Evolutionary conservation across 225 moss, liverwort and hornwort species (phyloP), one percentile per base, ranked within the genome.

Genomic region (Ulota crispa): DNA sequence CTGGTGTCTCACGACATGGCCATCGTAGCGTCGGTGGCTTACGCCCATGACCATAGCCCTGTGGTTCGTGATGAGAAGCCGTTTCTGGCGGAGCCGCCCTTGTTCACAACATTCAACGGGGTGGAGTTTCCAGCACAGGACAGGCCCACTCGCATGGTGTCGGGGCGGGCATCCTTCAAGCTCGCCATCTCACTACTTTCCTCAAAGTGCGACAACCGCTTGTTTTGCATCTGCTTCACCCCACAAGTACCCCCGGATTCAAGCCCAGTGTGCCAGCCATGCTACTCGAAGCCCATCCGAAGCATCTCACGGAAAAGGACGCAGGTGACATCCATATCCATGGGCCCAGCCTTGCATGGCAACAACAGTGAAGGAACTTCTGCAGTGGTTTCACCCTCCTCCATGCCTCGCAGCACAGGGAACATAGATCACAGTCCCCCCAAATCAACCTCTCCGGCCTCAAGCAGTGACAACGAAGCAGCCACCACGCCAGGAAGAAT

Each of bases 121-220:
- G 98, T 99, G 24, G 98, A 99, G 81, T 99, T 95, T 84, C 94
- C 98, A 36, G 98, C 98, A 20, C 98, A 98, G 69, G 95, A 98
- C 87, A 92, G 98, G 64, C 98, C 98, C 52, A 98, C 98, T 68
- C 90, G 98, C 55, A 94, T 98, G 98, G 93, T 98, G 39, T 93
- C 98, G 13, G 98, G 98, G 30, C 79, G 98, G 73, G 98, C 98
- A 69, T 98, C 98, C 32, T 98, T 98, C 91, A 98, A 98, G 81
- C 90, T 98, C 24, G 98, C 98, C 68, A 95, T 95, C 71, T 95
- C 98, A 28, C 91, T 98, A 61, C 90, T 98, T 73, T 98, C 98
- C 56, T 98, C 98, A 55, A 98, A 98, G 86, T 98, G 98, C 82
- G 98, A 98, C 83, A 95, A 98, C 81, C 85, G 98, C 41, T 74